phyloP scores from a whole-genome alignment of 805 yeast genomes.

The Yarrowia divulgata region DNA sequence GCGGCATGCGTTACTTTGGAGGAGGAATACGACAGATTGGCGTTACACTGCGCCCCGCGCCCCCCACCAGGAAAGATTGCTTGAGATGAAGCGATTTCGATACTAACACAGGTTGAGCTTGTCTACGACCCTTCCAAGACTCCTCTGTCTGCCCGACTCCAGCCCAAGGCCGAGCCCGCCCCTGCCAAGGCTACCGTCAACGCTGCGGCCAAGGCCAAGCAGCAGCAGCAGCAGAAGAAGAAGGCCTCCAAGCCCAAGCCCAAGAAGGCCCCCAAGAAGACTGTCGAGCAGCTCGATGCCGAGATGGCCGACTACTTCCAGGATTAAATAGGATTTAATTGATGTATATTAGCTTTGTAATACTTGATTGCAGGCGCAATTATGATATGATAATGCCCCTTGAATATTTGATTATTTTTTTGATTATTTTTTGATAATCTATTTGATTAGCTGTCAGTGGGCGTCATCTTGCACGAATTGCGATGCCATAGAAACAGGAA shows the following conservation, averaged over 20 bases:
- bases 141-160: conserved; percentile 71
- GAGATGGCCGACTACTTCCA: conserved; percentile 86
- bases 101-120: conserved; percentile 61
- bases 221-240: conserved; percentile 42
- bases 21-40: not conserved
- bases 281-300: conserved; percentile 92
- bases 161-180: conserved; percentile 53
- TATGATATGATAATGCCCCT: not conserved
- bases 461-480: too few species aligned
- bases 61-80: not conserved
- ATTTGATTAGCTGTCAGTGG: too few species aligned
- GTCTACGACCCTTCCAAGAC: conserved; percentile 80
- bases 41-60: not conserved
- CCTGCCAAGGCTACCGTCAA: conserved; percentile 41
- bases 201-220: conserved; percentile 42
- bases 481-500: too few species aligned
- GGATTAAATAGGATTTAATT: conserved; percentile 35
- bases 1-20: not conserved
- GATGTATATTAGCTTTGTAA: conserved; percentile 32
- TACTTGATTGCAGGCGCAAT: not conserved
- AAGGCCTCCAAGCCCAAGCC: conserved; percentile 42
- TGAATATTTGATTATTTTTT: not conserved
- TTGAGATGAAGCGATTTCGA: not conserved
- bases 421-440: not conserved
- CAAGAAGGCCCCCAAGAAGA: conserved; percentile 60